These are phyloP conservation scores for Syncephalastrum sp. DNA, from an alignment of 371 early-diverging fungal genomes.

Conservation along the genomic window DNA sequence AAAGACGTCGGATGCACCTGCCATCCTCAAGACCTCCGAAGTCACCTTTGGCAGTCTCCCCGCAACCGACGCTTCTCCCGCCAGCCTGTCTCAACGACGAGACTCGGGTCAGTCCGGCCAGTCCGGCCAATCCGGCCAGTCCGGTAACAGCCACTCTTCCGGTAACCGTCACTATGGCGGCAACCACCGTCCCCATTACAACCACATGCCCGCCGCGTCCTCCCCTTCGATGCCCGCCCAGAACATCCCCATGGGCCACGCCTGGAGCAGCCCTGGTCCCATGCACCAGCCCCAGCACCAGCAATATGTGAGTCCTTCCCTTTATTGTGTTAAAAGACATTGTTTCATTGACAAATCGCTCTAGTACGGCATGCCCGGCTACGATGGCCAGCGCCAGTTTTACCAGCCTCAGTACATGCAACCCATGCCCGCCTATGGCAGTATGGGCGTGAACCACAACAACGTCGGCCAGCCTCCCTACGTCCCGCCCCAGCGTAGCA, in stretches of 20 bases:
- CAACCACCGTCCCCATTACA: constrained; percentile 20
- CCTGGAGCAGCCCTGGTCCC: constrained; percentile 15
- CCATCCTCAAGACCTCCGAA: constrained; percentile 24
- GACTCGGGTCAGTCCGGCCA: constrained; percentile 25
- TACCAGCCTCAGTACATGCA: constrained; percentile 26
- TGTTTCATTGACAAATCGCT: background rate
- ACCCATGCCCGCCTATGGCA: constrained; percentile 30
- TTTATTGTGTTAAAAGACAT: background rate
- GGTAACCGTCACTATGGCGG: constrained; percentile 10
- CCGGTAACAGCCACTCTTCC: constrained; percentile 4
- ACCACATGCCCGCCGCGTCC: constrained; percentile 26
- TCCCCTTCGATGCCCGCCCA: constrained; percentile 31
- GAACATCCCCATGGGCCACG: constrained; percentile 15
- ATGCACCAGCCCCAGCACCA: constrained; percentile 11
- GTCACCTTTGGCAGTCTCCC: constrained; percentile 48
- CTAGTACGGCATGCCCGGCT: constrained; percentile 31
- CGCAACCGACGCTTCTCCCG: constrained; percentile 35
- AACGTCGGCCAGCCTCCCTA: constrained; percentile 27
- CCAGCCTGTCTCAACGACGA: constrained; percentile 25
- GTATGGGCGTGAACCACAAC: constrained; percentile 21
- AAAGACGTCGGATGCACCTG: constrained; percentile 15
- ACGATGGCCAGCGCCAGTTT: constrained; percentile 21
- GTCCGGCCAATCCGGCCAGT: constrained; percentile 11
- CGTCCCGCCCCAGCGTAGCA: constrained; percentile 44
- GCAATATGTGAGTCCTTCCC: constrained; percentile 27